These are phyloP conservation scores for Hyaloscypha finlandica DNA, from an alignment of 495 filamentous ascomycete species.

Conservation along the genomic window DNA sequence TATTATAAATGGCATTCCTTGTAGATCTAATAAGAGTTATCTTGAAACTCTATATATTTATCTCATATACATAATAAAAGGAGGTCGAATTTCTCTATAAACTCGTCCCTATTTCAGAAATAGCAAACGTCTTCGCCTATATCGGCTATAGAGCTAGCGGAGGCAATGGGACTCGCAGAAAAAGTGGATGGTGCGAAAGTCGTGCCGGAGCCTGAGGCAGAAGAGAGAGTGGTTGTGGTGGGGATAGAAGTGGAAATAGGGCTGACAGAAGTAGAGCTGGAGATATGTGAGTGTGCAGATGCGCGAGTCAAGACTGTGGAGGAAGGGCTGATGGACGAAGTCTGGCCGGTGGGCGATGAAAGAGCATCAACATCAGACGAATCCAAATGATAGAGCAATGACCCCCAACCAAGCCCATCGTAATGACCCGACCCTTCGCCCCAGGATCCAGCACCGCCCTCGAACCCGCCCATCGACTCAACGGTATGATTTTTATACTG, in stretches of 20 bases:
- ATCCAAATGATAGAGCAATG: constrained; percentile 35
- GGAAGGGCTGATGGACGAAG: not conserved
- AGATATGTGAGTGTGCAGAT: constrained; percentile 1
- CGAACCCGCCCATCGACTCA: constrained; percentile 22
- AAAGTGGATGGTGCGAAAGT: not conserved
- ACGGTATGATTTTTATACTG: constrained; percentile 38
- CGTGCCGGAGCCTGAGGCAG: not conserved
- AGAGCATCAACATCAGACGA: constrained; percentile 4
- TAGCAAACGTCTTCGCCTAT: not conserved
- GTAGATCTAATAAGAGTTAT: too few relatives aligned
- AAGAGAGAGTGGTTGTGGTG: not conserved
- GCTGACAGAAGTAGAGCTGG: constrained; percentile 11
- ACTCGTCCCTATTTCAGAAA: not conserved
- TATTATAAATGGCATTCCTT: too few relatives aligned
- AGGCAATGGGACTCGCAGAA: not conserved
- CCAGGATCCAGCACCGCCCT: constrained; percentile 38
- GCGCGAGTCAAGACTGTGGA: not conserved
- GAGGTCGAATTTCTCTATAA: not conserved
- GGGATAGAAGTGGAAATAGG: not conserved
- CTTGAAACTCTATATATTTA: too few relatives aligned
- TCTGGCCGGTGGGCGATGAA: not conserved
- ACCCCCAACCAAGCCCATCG: constrained; percentile 38
- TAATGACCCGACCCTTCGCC: constrained; percentile 42
- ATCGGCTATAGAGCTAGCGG: not conserved
- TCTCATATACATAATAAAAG: too few relatives aligned